Base-by-base conservation (phyloP, 495 filamentous ascomycete species). In the Penicillium bovifimosum region DNA sequence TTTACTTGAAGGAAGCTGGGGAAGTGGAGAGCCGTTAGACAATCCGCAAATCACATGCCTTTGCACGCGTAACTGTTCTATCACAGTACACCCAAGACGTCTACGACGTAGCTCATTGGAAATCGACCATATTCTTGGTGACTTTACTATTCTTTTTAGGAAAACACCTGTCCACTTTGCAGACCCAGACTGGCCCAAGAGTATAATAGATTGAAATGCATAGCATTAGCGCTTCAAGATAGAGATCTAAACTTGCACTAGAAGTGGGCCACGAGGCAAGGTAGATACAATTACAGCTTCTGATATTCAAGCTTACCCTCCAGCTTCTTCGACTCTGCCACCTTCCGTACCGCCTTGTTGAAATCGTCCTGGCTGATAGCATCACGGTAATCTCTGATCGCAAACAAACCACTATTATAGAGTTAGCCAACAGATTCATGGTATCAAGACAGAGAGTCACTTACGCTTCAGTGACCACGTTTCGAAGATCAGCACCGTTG, bases 391-490 rank as follows among this genome's bases (percentile, higher is more conserved):
- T 95, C 95, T 73, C 96, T 96, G 77, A 99, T 99, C 33, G 95
- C 88, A 59, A 96, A 96, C 32, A 97, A 75, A 55, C 95, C 95
- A 52, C 90, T 96, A 52, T 29, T 29, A 41, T 26, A 7, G 35
- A 14, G 55, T 73, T 64, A 72, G 63, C 18, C 46, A 17, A 50
- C 44, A 17, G 45, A 34, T 50, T 9, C 14, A 60, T 51, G 29
- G 67, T 11, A 47, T 32, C 54, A 33, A 7, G n/a, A 34, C 1
- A 5, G 5, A 5, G 5, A n/a, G 9, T 13, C 27, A 65, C 62
- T 60, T 82, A 96, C 90, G 95, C 95, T 79, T 99, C 95, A 1
- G 95, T 99, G 41, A 99, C 91, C 55, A 99, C 91, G 66, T 99
- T 99, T 59, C 95, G 80, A 66, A 99, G 73, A 82, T 99, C 95